Evolutionary conservation across 257 asterid species (phyloP), one percentile per base, ranked within the genome.

Genomic region (Ajuga chamaepitys): DNA sequence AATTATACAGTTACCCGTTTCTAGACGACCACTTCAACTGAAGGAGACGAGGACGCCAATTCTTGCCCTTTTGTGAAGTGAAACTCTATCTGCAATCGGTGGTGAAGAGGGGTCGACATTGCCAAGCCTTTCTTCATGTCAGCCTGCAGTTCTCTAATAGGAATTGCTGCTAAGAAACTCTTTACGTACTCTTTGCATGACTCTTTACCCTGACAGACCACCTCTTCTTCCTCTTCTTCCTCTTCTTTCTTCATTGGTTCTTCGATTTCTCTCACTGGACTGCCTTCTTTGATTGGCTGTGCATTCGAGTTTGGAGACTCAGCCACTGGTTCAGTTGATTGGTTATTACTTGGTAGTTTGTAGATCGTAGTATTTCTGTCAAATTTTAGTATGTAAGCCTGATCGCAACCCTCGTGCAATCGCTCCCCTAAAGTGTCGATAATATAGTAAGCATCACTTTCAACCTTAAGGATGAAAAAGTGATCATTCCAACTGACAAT

Each of bases 401-500:
- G 90, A 66, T 55, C 74, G 82, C 99, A 93, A 9, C 99, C 99
- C 79, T 93, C 99, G 3, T 83, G 84, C 68, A 93, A 79, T 12
- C 99, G 75, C 77, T 93, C 99, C 12, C 99, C 99, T 63, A 93
- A 77, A 3, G 97, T 93, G 71, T 93, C 97, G 30, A 93, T 87
- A 12, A 93, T 84, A 74, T 84, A 93, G 77, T 83, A 89, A 16
- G 96, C 97, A 58, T 89, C 91, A 0, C 56, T 51, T 45, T 86
- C 97, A 9, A 89, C 91, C 78, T 87, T 93, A 10, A 93, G 95
- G 50, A 93, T 83, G 51, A 93, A 93, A 67, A 93, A 93, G 70
- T 93, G 99, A 63, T 93, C 99, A 12, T 93, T 93, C 99, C 99
- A 93, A 67, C 99, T 93, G 55, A 93, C 83, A 4, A 93, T 83